Base-by-base conservation (phyloP, 768 basidiomycete genomes). In the Hypholoma sublateritium region DNA sequence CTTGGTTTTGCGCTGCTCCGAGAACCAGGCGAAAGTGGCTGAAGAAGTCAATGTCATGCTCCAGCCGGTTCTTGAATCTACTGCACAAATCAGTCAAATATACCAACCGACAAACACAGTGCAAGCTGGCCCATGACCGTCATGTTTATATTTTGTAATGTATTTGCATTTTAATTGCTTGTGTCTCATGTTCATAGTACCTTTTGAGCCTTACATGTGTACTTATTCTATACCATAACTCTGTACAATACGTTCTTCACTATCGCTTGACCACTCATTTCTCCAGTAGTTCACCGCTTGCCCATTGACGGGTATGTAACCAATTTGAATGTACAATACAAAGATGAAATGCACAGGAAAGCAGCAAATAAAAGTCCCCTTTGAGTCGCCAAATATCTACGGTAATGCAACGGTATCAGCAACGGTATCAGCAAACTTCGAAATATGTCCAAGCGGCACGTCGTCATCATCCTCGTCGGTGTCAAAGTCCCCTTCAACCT, bases 401-500 rank as follows among this genome's bases (percentile, higher is more conserved):
- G 22, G 13, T 13, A 13, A 19, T 8, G 19, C 35, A 45, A 32
- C 55, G 37, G 56, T 58, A 48, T n/a, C 55, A 58, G 46, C 32
- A 25, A 34, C 42, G 46, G 57, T 53, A 47, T 14, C 32, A 14
- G 36, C 22, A 41, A 22, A 12, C 19, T 16, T 22, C n/a, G 34
- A 19, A 13, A 14, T 45, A 25, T 55, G 62, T 17, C 58, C 57
- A 24, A 64, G 57, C 6, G 68, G 66, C 21, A 63, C 54, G 65
- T 67, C 57, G 62, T 68, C 65, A 52, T 64, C 62, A 49, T 79
- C 76, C 16, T 74, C 39, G 13, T 51, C 43, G 19, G 42, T 75
- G n/a, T 77, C 78, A 45, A 73, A 77, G 45, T 80, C 78, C 43
- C 74, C 77, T 32, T 70, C 67, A 0, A 80, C 77, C 56, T 86